Base-by-base conservation (phyloP, 1,139 yeast species). In the Zygosaccharomyces pseudobailii region DNA sequence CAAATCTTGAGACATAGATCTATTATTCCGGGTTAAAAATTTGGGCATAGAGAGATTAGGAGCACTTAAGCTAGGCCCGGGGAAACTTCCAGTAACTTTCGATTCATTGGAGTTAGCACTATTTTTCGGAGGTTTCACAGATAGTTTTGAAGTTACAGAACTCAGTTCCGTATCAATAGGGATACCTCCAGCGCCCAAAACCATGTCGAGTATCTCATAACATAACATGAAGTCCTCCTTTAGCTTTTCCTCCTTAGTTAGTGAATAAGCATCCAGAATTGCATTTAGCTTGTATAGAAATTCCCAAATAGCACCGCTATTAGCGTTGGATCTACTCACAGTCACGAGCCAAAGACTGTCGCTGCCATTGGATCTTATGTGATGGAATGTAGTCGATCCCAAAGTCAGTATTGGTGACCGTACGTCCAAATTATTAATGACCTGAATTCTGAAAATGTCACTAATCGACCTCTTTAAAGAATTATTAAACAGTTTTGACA, bases 361-460 rank as follows among this genome's bases (percentile, higher is more conserved):
- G 10, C 52, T 48, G 19, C 54, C 55, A 21, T 47, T 84, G 47
- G 82, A 78, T 55, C 80, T 78, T 42, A 87, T 83, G 61, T 89
- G 90, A 40, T 89, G 75, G 63, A 90, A 92, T 0, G 96, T 85
- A 0, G 97, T 92, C 0, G 96, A 87, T 3, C 98, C 98, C 36
- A 92, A 69, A 0, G 97, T 92, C 46, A 90, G 70, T 5, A 92
- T 82, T 0, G 98, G 98, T 3, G 95, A 84, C 53, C 86, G 74
- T 27, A 70, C 71, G 46, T 78, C 82, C 6, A 75, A 67, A 52
- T 77, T 78, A 45, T 87, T 75, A 42, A 90, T 87, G 34, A 89
- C 95, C 62, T 92, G 96, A 52, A 90, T 84, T 31, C 96, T 78
- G 63, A 92, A 92, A 38, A 89, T 88, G 57, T 90, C 97, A n/a